phyloP scores from a whole-genome alignment of 768 basidiomycete genomes.

The Postia placenta region DNA sequence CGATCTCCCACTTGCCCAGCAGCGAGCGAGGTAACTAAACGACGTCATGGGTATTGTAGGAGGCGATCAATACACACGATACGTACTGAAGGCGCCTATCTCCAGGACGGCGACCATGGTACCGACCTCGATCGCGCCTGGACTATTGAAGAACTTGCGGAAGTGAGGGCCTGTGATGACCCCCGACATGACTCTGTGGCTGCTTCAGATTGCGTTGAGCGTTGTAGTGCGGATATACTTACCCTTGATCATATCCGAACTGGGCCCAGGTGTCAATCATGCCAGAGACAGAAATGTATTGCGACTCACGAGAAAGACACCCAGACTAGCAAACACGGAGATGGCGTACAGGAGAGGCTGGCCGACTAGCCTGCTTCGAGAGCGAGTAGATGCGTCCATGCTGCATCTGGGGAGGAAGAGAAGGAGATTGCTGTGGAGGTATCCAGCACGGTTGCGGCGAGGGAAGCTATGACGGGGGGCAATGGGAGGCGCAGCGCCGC shows the following conservation, averaged over 20 bases:
- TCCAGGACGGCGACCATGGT: conserved; percentile 96
- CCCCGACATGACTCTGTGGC: conserved; percentile 78
- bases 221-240: conserved; percentile 9
- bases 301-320: conserved; percentile 72
- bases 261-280: conserved; percentile 19
- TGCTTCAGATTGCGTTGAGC: background rate
- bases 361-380: conserved; percentile 59
- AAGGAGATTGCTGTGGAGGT: conserved; percentile 5
- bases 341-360: conserved; percentile 74
- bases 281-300: background rate
- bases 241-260: conserved; percentile 91
- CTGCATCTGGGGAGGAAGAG: conserved; percentile 34
- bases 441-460: background rate
- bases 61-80: background rate
- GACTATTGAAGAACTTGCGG: conserved; percentile 74
- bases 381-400: conserved; percentile 38
- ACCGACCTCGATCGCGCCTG: conserved; percentile 69
- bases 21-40: conserved; percentile 77
- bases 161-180: conserved; percentile 88
- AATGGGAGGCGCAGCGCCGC: conserved; percentile 10
- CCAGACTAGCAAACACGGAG: conserved; percentile 76
- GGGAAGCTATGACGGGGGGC: conserved; percentile 1
- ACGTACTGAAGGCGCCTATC: conserved; percentile 82
- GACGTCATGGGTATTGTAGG: background rate
- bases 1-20: conserved; percentile 86